Conservation (phyloP, 768 basidiomycete species). For the Leccinum sublutescens region DNA sequence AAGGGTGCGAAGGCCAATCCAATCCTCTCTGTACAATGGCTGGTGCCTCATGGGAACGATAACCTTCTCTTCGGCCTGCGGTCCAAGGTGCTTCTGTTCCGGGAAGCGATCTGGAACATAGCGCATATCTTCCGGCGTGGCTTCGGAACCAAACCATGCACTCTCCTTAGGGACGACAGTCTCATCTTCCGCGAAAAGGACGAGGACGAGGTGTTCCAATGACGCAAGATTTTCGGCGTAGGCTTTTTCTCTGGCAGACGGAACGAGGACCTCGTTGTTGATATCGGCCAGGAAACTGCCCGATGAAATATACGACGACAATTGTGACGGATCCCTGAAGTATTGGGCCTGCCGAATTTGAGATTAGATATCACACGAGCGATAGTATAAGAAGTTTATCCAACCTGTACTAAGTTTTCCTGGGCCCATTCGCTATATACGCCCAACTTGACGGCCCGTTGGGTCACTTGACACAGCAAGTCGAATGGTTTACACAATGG, state of each 20-base stretch:
- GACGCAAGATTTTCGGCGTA: slow-evolving; percentile 61
- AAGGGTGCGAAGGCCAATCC: slow-evolving; percentile 73
- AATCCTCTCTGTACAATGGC: slow-evolving; percentile 72
- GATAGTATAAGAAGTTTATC: background rate
- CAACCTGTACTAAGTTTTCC: slow-evolving; percentile 68
- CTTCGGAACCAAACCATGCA: slow-evolving; percentile 82
- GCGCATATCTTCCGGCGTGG: slow-evolving; percentile 31
- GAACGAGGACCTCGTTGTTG: slow-evolving; percentile 68
- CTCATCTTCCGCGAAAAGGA: slow-evolving; percentile 69
- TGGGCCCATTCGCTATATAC: slow-evolving; percentile 80
- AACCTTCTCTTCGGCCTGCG: slow-evolving; percentile 22
- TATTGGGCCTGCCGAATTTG: slow-evolving; percentile 68
- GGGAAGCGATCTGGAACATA: background rate
- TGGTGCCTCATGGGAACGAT: slow-evolving; percentile 74
- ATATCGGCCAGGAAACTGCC: slow-evolving; percentile 71
- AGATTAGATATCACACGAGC: slow-evolving; percentile 1
- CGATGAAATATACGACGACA: slow-evolving; percentile 54
- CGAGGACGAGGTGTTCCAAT: slow-evolving; percentile 66
- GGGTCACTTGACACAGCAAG: slow-evolving; percentile 65
- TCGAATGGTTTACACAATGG: slow-evolving; percentile 65
- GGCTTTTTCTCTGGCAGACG: slow-evolving; percentile 50
- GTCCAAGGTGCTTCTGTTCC: slow-evolving; percentile 14
- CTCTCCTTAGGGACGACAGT: slow-evolving; percentile 85
- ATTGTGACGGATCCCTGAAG: slow-evolving; percentile 68
- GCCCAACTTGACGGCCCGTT: slow-evolving; percentile 56